Evolutionary conservation across 805 yeast genomes (phyloP).

Genomic region (Tetrapisispora arboricola): DNA sequence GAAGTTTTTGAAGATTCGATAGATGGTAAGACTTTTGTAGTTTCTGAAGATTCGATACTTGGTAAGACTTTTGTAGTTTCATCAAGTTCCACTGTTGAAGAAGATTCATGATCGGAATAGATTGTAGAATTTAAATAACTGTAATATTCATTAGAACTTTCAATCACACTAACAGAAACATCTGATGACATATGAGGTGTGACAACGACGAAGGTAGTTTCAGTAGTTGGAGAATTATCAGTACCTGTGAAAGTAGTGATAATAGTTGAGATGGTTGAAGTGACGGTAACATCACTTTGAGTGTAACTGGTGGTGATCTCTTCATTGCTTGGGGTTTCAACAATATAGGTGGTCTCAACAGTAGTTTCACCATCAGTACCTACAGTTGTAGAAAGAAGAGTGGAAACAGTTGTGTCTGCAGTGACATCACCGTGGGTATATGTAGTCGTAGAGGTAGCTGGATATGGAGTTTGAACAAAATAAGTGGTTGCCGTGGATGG

Average conservation of each 20-base stretch:
- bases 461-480: conserved; percentile 2
- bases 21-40: too few species aligned
- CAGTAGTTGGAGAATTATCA: conserved; percentile 2
- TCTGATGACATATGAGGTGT: neutral
- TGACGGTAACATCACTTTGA: neutral
- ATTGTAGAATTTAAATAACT: neutral
- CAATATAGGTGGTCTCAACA: neutral
- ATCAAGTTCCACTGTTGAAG: neutral
- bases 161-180: neutral
- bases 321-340: conserved; percentile 3
- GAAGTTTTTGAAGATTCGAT: too few species aligned
- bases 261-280: neutral
- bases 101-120: neutral
- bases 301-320: conserved; percentile 1
- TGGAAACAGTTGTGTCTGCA: neutral
- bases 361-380: conserved; percentile 3
- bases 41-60: neutral
- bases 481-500: conserved; percentile 1
- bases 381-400: conserved; percentile 1
- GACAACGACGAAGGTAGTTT: conserved; percentile 1
- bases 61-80: neutral
- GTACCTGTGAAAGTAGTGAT: conserved; percentile 3
- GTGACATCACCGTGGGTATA: conserved; percentile 2
- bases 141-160: neutral
- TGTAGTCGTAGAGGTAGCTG: neutral